These are phyloP conservation scores for Magnolia officinalis DNA, from an alignment of 164 flowering plant species.

Conservation along the genomic window DNA sequence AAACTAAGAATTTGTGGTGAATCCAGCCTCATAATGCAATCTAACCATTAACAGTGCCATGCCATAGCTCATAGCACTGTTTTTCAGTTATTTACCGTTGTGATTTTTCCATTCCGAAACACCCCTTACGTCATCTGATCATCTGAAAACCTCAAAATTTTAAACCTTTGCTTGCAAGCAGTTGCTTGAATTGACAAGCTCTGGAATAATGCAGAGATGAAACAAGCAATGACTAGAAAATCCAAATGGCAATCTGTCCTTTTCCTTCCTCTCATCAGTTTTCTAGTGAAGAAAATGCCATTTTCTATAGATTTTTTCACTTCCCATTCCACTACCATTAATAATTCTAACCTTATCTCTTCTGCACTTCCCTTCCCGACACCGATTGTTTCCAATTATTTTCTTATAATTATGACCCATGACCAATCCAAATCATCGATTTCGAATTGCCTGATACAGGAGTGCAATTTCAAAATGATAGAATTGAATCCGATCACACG, in stretches of 20 bases:
- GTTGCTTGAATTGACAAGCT: slow-evolving; percentile 5
- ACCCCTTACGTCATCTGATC: no score
- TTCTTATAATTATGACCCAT: neutral
- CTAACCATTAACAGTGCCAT: no score
- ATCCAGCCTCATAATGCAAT: no score
- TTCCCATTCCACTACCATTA: neutral
- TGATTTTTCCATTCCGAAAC: no score
- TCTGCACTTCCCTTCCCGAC: neutral
- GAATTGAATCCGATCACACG: neutral
- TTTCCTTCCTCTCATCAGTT: neutral
- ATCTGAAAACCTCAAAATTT: no score
- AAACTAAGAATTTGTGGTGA: no score
- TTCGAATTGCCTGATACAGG: neutral
- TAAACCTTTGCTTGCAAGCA: neutral
- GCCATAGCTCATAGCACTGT: no score
- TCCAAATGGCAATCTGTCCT: neutral
- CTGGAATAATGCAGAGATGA: neutral
- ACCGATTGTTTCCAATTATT: neutral
- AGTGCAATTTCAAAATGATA: neutral
- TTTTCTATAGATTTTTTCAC: neutral
- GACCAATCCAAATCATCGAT: neutral
- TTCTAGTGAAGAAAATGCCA: neutral
- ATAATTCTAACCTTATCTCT: neutral
- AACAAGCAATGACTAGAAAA: neutral
- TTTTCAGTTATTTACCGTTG: no score